Evolutionary conservation across 2,329 filamentous ascomycete species (phyloP).

Genomic region (Nannizziopsis arthrosporioides): DNA sequence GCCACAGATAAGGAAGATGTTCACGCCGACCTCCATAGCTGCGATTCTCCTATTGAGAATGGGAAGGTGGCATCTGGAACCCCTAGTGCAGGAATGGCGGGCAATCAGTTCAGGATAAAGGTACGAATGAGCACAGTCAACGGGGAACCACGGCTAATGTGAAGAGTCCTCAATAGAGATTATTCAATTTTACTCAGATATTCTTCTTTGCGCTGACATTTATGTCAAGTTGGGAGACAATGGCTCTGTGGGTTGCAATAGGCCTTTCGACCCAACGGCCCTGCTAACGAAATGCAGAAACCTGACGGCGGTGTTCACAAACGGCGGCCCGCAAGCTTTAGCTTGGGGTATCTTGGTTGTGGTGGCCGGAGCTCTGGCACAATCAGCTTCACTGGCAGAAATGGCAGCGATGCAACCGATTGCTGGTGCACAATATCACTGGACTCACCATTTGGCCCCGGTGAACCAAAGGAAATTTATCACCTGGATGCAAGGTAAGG

Average conservation of each 20-base stretch:
- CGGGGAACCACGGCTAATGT: neutral
- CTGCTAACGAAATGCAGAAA: constrained; percentile 6
- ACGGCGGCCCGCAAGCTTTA: constrained; percentile 25
- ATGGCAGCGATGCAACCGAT: constrained; percentile 33
- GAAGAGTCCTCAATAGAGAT: constrained; percentile 13
- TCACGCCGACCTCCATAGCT: neutral
- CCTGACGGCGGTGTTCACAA: constrained; percentile 29
- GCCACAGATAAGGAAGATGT: constrained; percentile 1
- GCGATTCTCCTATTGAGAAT: neutral
- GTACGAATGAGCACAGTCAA: neutral
- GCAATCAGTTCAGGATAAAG: constrained; percentile 14
- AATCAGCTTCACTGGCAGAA: constrained; percentile 30
- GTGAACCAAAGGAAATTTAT: constrained; percentile 22
- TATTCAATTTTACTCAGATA: constrained; percentile 22
- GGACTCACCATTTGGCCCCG: constrained; percentile 29
- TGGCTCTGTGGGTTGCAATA: constrained; percentile 16
- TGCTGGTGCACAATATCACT: constrained; percentile 36
- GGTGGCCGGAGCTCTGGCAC: constrained; percentile 22
- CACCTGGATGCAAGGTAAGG: constrained; percentile 24
- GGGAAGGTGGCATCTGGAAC: neutral
- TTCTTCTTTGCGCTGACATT: constrained; percentile 22
- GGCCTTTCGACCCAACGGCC: neutral
- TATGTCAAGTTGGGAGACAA: constrained; percentile 21
- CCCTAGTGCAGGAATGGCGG: neutral
- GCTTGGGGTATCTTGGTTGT: constrained; percentile 25